phyloP scores from a whole-genome alignment of 345 rosid species.

The Kandelia obovata region DNA sequence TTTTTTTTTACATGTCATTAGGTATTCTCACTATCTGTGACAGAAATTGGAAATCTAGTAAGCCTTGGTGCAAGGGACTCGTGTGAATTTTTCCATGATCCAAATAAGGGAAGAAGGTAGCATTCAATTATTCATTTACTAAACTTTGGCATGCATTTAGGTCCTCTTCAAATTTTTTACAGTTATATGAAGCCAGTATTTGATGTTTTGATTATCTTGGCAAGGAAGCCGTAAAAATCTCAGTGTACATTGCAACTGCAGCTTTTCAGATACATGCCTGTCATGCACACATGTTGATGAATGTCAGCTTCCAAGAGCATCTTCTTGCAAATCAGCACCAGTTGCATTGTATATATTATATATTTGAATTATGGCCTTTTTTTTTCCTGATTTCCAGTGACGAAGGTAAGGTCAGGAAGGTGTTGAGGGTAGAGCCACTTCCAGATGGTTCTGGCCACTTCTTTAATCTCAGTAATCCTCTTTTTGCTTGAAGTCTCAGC shows the following conservation, averaged over 20 bases:
- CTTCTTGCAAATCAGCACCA: neutral
- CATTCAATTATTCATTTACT: neutral
- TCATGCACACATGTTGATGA: neutral
- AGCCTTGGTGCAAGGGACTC: conserved; percentile 70
- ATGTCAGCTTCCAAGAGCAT: neutral
- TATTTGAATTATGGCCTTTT: neutral
- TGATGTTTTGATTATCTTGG: neutral
- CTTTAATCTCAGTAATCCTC: conserved; percentile 77
- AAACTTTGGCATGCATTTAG: neutral
- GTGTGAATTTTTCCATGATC: conserved; percentile 87
- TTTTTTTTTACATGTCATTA: conserved; percentile 24
- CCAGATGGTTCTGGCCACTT: conserved; percentile 95
- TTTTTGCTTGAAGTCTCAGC: conserved; percentile 13
- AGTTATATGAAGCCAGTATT: neutral
- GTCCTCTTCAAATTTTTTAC: neutral
- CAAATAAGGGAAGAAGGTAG: conserved; percentile 80
- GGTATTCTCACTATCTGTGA: conserved; percentile 82
- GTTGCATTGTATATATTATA: neutral
- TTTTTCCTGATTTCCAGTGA: conserved; percentile 46
- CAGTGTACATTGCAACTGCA: neutral
- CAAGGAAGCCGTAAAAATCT: neutral
- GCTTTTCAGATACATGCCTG: neutral
- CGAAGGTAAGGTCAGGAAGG: conserved; percentile 89
- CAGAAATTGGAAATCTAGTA: conserved; percentile 68
- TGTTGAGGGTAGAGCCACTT: conserved; percentile 88